These are phyloP conservation scores for Nakazawaea ambrosiae DNA, from an alignment of 805 yeast genomes.

Conservation along the genomic window DNA sequence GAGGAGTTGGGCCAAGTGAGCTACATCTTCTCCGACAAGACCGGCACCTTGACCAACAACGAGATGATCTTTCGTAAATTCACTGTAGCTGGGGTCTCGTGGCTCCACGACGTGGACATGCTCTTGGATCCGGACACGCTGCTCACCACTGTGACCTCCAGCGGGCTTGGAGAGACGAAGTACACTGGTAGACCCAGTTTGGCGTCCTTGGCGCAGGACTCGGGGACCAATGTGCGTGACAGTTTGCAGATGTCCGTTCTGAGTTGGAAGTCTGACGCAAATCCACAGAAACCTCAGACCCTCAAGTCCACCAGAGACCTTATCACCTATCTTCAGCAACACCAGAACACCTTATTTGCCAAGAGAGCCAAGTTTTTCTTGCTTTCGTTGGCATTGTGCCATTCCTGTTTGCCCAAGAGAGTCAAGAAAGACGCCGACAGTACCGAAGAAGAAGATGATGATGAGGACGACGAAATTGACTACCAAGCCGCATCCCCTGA, in stretches of 20 bases:
- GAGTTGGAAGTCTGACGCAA: conserved; percentile 33
- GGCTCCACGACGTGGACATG: conserved; percentile 73
- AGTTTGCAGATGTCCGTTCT: conserved; percentile 18
- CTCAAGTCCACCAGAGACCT: conserved; percentile 58
- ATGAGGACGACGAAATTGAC: conserved; percentile 41
- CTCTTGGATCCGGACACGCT: conserved; percentile 19
- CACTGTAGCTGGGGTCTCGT: conserved; percentile 80
- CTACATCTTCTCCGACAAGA: conserved; percentile 90
- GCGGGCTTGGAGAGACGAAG: conserved; percentile 23
- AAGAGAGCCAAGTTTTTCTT: conserved; percentile 73
- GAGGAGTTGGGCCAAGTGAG: conserved; percentile 98
- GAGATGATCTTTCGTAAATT: conserved; percentile 87
- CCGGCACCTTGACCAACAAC: conserved; percentile 95
- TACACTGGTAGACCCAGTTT: conserved; percentile 53
- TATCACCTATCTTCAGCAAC: conserved; percentile 57
- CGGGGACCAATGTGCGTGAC: conserved; percentile 9
- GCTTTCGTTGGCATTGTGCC: conserved; percentile 79
- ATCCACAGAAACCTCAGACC: conserved; percentile 32
- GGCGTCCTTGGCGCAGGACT: conserved; percentile 33
- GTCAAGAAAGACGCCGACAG: conserved; percentile 10
- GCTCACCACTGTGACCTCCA: conserved; percentile 18
- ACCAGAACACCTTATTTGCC: conserved; percentile 67
- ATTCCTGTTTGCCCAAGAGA: conserved; percentile 76
- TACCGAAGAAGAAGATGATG: conserved; percentile 11
- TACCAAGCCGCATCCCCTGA: conserved; percentile 97